phyloP scores from a whole-genome alignment of 2,329 filamentous ascomycete species.

The Aspergillus piperis region DNA sequence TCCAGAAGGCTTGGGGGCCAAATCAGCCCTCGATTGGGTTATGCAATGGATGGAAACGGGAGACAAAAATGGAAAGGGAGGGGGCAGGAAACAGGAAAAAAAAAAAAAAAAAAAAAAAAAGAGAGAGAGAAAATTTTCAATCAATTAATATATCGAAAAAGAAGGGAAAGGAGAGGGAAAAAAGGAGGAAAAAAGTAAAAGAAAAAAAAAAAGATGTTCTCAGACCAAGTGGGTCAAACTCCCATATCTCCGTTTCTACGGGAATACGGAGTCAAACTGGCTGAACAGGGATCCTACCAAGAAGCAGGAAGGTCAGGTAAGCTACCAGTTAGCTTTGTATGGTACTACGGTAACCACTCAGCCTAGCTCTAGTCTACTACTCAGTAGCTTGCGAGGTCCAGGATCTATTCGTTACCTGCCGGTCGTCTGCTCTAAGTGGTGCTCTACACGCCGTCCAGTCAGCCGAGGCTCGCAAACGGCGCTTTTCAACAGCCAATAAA shows the following conservation, averaged over 20 bases:
- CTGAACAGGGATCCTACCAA: conserved; percentile 16
- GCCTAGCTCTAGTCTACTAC: background rate
- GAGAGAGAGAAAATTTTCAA: background rate
- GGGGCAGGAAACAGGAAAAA: background rate
- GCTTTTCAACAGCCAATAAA: background rate
- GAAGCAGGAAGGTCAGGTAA: conserved; percentile 8
- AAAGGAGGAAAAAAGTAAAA: background rate
- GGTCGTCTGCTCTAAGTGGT: background rate
- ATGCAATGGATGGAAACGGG: background rate
- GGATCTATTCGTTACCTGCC: background rate
- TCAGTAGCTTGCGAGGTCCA: no score
- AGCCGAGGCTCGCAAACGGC: conserved; percentile 1
- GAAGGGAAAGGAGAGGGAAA: background rate
- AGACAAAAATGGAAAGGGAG: background rate
- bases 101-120: background rate
- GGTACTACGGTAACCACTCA: background rate
- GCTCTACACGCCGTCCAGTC: background rate
- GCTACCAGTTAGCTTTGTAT: conserved; percentile 5
- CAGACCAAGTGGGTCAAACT: conserved; percentile 13
- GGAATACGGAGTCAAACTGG: conserved; percentile 4
- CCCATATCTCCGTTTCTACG: conserved; percentile 12
- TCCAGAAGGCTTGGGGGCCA: conserved; percentile 26
- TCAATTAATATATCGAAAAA: background rate
- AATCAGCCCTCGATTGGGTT: conserved; percentile 7
- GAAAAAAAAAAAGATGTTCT: background rate